A percentile compares a stretch with the other conserved stretches of the same genome.
Evolutionary conservation across 768 basidiomycete genomes (phyloP).

Genomic region (Mycena alexandri): DNA sequence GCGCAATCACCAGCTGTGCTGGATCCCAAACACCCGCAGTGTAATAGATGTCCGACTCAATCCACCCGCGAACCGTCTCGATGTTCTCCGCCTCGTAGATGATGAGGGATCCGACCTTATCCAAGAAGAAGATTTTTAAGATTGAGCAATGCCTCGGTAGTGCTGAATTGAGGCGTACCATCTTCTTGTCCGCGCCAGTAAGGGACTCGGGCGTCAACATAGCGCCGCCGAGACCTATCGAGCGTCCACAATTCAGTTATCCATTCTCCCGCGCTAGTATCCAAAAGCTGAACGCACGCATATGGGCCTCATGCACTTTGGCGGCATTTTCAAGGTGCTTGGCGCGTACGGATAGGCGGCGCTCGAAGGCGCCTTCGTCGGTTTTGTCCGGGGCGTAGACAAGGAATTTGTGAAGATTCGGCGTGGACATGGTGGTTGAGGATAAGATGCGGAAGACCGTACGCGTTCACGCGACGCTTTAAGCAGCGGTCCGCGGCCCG

Average conservation of each 20-base stretch:
- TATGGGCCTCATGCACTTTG: constrained; percentile 55
- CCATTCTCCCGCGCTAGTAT: background rate
- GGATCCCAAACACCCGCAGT: constrained; percentile 51
- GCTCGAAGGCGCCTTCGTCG: constrained; percentile 66
- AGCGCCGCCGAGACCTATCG: constrained; percentile 69
- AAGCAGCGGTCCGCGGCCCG: too few species aligned
- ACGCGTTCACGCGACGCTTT: too few species aligned
- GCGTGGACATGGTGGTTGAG: constrained; percentile 26
- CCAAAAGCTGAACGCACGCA: constrained; percentile 57
- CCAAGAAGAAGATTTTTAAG: constrained; percentile 43
- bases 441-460: too few species aligned
- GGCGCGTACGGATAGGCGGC: constrained; percentile 68
- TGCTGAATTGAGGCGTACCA: constrained; percentile 64
- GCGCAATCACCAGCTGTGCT: constrained; percentile 38
- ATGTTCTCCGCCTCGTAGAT: constrained; percentile 66
- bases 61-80: constrained; percentile 51
- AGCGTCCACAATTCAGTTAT: background rate
- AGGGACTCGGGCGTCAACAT: constrained; percentile 71
- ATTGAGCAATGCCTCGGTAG: too few species aligned
- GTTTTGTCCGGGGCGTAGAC: constrained; percentile 79
- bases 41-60: constrained; percentile 55
- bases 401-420: constrained; percentile 54
- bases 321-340: constrained; percentile 64
- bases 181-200: constrained; percentile 62
- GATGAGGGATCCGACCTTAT: constrained; percentile 60